phyloP scores from a whole-genome alignment of 129 eudicot species.

The Rutidosis leptorrhynchoides region DNA sequence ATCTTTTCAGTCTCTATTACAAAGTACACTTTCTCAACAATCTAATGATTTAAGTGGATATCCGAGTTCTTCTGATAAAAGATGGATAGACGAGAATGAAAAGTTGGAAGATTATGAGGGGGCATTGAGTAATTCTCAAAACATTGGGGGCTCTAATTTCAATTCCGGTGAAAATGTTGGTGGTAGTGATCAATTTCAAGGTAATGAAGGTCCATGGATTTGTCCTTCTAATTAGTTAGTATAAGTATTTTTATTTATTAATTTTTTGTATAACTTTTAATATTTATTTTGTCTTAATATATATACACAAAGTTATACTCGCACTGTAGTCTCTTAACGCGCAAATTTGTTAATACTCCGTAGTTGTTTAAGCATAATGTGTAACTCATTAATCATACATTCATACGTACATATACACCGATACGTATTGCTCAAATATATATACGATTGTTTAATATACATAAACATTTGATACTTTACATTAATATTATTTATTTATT shows the following conservation, averaged over 20 bases:
- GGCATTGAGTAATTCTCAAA: constrained; percentile 27
- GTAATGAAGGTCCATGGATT: constrained; percentile 53
- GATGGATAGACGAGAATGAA: constrained; percentile 32
- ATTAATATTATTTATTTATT: no score
- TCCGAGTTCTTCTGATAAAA: constrained; percentile 15
- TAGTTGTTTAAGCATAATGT: not conserved
- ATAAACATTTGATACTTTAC: not conserved
- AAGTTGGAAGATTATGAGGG: constrained; percentile 34
- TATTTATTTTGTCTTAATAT: not conserved
- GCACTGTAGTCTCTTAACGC: constrained; percentile 5
- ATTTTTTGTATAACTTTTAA: constrained; percentile 4
- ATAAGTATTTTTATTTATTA: not conserved
- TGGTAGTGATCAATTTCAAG: constrained; percentile 40
- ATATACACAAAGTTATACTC: constrained; percentile 20
- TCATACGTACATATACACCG: not conserved
- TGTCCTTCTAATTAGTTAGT: constrained; percentile 47
- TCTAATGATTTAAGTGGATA: constrained; percentile 32
- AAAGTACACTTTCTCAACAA: constrained; percentile 23
- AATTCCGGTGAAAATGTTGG: constrained; percentile 41
- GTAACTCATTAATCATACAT: not conserved
- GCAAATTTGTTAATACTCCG: not conserved
- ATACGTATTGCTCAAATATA: no score
- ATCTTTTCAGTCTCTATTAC: constrained; percentile 40
- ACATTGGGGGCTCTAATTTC: constrained; percentile 29
- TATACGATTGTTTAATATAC: not conserved